Conservation (phyloP, 345 rosid genomes). For the Psidium friedrichsthalianum region DNA sequence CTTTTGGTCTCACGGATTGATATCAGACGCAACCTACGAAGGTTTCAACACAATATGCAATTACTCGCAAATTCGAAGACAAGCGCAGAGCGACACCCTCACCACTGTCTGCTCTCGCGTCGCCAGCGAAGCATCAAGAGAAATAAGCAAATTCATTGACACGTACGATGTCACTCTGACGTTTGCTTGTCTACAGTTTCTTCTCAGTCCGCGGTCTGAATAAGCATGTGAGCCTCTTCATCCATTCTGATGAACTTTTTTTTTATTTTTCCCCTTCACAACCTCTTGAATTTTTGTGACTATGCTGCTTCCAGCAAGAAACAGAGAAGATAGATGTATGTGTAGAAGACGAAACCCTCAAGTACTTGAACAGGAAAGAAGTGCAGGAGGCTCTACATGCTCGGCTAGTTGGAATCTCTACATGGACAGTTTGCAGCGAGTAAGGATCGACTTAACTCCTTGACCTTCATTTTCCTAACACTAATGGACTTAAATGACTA, state of each 20-base stretch:
- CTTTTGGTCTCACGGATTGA: constrained; percentile 44
- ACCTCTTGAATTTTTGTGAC: background rate
- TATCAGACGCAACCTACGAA: constrained; percentile 33
- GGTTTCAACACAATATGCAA: constrained; percentile 14
- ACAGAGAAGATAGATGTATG: constrained; percentile 26
- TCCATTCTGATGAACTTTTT: background rate
- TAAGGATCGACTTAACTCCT: constrained; percentile 1
- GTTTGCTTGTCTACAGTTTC: constrained; percentile 19
- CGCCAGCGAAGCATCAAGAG: background rate
- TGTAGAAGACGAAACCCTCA: constrained; percentile 18
- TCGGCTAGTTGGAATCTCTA: constrained; percentile 21
- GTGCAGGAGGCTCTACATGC: constrained; percentile 46
- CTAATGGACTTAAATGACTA: background rate
- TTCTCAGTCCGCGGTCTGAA: constrained; percentile 22
- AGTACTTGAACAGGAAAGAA: constrained; percentile 43
- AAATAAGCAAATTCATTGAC: constrained; percentile 15
- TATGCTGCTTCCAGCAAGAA: constrained; percentile 9
- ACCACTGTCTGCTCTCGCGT: constrained; percentile 17
- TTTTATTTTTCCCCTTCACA: background rate
- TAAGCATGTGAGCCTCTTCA: constrained; percentile 7
- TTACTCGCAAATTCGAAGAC: constrained; percentile 20
- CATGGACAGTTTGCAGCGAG: constrained; percentile 38
- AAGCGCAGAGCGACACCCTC: background rate
- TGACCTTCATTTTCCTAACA: background rate
- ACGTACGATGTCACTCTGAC: constrained; percentile 27